Base-by-base conservation (phyloP, 164 flowering plant species). In the Aristolochia californica region DNA sequence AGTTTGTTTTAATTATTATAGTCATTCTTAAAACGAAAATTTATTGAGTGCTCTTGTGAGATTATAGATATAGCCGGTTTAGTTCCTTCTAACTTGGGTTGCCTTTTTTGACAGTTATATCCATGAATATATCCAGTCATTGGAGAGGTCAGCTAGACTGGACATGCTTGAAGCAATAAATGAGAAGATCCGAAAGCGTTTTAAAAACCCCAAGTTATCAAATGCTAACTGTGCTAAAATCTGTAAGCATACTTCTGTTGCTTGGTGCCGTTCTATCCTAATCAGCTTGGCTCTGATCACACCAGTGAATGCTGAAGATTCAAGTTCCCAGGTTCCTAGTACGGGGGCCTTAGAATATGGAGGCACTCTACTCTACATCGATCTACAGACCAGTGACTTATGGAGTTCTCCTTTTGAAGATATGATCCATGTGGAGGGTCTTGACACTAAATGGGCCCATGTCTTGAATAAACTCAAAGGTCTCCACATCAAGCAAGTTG, bases 141-240 rank as follows among this genome's bases (percentile, higher is more conserved):
- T 93, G 65, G 97, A 89, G 77, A 75, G 51, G 65, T 74, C 79
- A 70, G 66, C 68, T 57, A 87, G 75, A 71, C 66, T 85, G 50
- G 99, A 93, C 50, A 66, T 63, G 7, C 89, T 93, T 48, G 99
- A 93, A 76, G 85, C 74, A 66, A 87, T 89, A 63, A 84, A 83
- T 62, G 99, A 93, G 80, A 89, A 83, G 77, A 80, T 93, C 27
- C 74, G 95, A 44, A 89, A 80, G 71, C 91, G 96, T 59, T 82
- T 83, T 63, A 93, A 89, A 78, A 89, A 87, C 62, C 90, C 97
- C 34, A 93, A 89, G 65, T 69, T 87, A 62, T 83, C 99, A 40
- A 81, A 78, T 69, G 82, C 82, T 56, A 78, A 66, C 56, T 79
- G 78, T 74, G 83, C 93, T 24, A 90, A 79, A 80, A 81, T 93